Base-by-base conservation (phyloP, 345 rosid species). In the Salix exigua region DNA sequence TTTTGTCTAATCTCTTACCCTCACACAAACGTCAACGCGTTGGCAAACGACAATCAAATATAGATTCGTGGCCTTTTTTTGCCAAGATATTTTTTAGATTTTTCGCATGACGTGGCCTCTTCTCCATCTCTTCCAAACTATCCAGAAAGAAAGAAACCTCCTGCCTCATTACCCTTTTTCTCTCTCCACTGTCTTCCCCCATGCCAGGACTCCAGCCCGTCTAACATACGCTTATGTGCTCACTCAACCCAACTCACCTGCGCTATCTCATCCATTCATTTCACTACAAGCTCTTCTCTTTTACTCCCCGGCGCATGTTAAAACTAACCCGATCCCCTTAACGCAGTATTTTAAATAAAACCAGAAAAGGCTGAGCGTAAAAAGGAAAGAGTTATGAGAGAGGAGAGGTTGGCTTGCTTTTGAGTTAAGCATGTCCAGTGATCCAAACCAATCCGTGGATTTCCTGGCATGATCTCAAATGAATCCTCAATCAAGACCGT, bases 121-220 rank as follows among this genome's bases (percentile, higher is more conserved):
- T 85, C 84, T 81, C 75, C 69, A 86, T 88, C 94, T 84, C 91
- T 82, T 79, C 85, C 80, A 83, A 89, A 85, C 79, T 79, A 88
- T 90, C 92, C 79, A 75, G 25, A 81, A 42, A 67, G 44, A 72
- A 55, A 48, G 77, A 66, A 7, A 46, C 42, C 77, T 46, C 13
- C 62, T 31, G 1, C 19, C 60, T 71, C 61, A 35, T 73, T 71
- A 71, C 85, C 85, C 71, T 83, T 77, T 87, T 88, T 79, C 44
- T 48, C 35, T 68, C 28, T 33, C 60, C 73, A 8, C 6, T 30
- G 71, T 64, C 74, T 13, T 28, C 30, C 69, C 23, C 75, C n/a
- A 14, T 71, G 72, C 91, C 90, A 86, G 88, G 85, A 85, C 86
- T 50, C 13, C 71, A 28, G 1, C 35, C 50, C 31, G 7, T 2